phyloP scores from a whole-genome alignment of 73 alveolate species.

The Paramecium sonneborni region DNA sequence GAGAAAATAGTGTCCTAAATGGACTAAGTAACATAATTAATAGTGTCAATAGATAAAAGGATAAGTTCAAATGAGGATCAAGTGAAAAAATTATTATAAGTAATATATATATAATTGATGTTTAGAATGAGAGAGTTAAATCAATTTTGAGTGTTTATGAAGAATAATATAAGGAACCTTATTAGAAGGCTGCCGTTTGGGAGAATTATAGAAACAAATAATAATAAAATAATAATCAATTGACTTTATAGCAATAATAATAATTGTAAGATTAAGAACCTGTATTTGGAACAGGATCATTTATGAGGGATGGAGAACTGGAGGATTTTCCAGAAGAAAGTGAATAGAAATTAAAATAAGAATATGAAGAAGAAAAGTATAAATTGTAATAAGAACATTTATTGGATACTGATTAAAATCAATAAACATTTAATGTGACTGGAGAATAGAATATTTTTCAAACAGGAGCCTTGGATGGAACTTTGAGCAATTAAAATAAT shows the following conservation, averaged over 20 bases:
- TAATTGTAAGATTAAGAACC: background rate
- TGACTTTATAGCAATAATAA: background rate
- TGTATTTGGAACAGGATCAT: conserved; percentile 42
- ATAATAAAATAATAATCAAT: background rate
- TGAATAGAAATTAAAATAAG: background rate
- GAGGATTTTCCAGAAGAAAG: conserved; percentile 50
- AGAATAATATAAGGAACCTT: background rate
- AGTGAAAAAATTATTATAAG: background rate
- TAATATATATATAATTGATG: background rate
- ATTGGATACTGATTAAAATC: background rate
- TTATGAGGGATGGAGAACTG: conserved; percentile 36
- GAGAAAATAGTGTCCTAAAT: conserved; percentile 7
- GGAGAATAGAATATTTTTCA: background rate
- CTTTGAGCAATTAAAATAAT: background rate
- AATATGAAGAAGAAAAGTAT: conserved; percentile 6
- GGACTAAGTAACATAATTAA: background rate
- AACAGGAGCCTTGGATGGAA: conserved; percentile 37
- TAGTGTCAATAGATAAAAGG: background rate
- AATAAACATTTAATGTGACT: background rate
- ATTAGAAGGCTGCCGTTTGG: conserved; percentile 45
- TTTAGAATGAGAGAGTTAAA: conserved; percentile 34
- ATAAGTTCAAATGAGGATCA: background rate
- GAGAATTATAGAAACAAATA: background rate
- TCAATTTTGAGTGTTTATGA: background rate
- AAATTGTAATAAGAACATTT: background rate